phyloP scores from a whole-genome alignment of 164 flowering plant species.

The Berberis vulgaris region DNA sequence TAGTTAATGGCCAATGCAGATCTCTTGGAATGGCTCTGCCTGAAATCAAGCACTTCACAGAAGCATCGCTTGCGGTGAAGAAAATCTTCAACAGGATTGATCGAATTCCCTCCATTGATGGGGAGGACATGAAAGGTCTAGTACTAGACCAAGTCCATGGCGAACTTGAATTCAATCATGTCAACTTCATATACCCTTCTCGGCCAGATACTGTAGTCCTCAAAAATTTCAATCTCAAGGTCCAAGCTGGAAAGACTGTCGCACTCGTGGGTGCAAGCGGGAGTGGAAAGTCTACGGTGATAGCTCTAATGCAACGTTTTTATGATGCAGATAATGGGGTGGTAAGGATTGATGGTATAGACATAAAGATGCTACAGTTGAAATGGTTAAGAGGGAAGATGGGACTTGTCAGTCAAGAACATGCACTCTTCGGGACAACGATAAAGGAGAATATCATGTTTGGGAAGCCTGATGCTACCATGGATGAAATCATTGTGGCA shows the following conservation, averaged over 20 bases:
- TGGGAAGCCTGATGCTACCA: conserved; percentile 75
- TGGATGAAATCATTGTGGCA: conserved; percentile 70
- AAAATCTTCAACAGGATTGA: conserved; percentile 59
- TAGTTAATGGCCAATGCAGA: conserved; percentile 30
- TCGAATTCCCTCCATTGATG: conserved; percentile 57
- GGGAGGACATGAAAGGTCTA: conserved; percentile 48
- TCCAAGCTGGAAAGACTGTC: conserved; percentile 70
- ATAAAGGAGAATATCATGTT: conserved; percentile 75
- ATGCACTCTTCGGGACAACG: conserved; percentile 74
- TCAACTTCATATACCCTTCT: conserved; percentile 70
- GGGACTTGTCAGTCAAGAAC: conserved; percentile 95
- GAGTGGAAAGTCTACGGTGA: conserved; percentile 81
- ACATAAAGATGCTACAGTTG: conserved; percentile 46
- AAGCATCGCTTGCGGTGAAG: conserved; percentile 76
- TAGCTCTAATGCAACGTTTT: conserved; percentile 71
- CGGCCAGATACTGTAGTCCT: conserved; percentile 68
- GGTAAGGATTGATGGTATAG: conserved; percentile 59
- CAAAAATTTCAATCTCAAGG: conserved; percentile 52
- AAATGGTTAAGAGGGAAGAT: conserved; percentile 77
- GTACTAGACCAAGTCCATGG: conserved; percentile 40
- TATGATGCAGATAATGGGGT: conserved; percentile 59
- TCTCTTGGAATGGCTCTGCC: conserved; percentile 82
- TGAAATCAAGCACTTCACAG: conserved; percentile 71
- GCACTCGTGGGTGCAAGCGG: conserved; percentile 95
- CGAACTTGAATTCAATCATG: conserved; percentile 46